Base-by-base conservation (phyloP, 2,329 filamentous ascomycete genomes). In the Nigrospora osmanthi region DNA sequence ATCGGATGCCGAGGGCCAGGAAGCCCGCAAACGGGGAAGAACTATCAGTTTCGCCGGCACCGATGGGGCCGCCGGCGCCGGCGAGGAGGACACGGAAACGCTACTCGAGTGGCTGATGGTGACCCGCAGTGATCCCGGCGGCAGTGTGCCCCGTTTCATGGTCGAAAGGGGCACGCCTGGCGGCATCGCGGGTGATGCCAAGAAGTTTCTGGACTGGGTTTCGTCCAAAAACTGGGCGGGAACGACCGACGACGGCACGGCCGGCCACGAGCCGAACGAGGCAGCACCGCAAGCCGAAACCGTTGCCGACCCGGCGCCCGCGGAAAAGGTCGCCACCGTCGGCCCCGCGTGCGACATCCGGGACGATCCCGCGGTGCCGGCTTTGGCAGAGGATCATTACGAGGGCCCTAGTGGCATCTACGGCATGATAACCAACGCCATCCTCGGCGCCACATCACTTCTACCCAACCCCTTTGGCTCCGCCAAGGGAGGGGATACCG, bases 61-160 rank as follows among this genome's bases (percentile, higher is more conserved):
- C n/a, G n/a, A 64, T 11, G 64, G 49, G 3, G 51, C 44, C 4
- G 46, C 46, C 3, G 49, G 47, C 1, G 52, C 50, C 2, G 52
- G 57, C 3, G 56, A 57, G 12, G 58, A 64, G 11, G 58, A 66
- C 5, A 59, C 53, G 1, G 59, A 68, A n/a, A 69, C 64, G 28
- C 64, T 70, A 23, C 61, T 95, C 2, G 89, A 95, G 62, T 95
- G 89, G 89, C 78, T 93, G 49, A 95, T 95, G 89, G 80, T 95
- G 15, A 95, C 89, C 1, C 76, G 89, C 40, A 91, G 86, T 60
- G 89, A 95, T 55, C 89, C 89, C 3, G 89, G 89, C 11, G 89
- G 89, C 43, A 91, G 81, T 47, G 89, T 95, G 15, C 89, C 89
- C 1, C 78, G 87, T 13, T 95, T 93, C 66, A 83, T 95, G 75